Evolutionary conservation across 192 early-diverging fungal species (phyloP).

Genomic region (Podila verticillata): DNA sequence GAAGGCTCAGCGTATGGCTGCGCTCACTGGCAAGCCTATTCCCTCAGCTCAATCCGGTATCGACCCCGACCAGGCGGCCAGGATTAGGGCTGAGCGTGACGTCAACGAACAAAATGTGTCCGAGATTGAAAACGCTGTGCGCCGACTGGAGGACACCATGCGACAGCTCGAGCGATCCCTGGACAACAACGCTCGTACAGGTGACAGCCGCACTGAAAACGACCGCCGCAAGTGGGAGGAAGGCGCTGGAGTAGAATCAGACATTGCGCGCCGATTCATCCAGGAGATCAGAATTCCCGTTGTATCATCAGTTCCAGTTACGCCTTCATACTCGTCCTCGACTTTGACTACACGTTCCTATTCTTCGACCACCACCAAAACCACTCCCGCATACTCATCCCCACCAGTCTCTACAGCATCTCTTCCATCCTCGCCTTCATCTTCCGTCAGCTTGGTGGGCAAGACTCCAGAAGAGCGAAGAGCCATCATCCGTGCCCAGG

Average conservation of each 20-base stretch:
- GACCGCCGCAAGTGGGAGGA: conserved; percentile 56
- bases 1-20: conserved; percentile 61
- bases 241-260: conserved; percentile 54
- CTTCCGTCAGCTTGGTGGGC: conserved; percentile 18
- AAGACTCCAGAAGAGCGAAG: conserved; percentile 59
- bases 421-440: conserved; percentile 17
- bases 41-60: conserved; percentile 39
- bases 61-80: conserved; percentile 56
- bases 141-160: conserved; percentile 52
- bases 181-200: conserved; percentile 25
- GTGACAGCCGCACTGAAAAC: conserved; percentile 39
- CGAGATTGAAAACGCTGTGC: conserved; percentile 56
- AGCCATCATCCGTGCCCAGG: conserved; percentile 61
- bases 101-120: conserved; percentile 52
- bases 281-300: conserved; percentile 42
- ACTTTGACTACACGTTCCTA: conserved; percentile 1
- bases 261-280: conserved; percentile 56
- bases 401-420: conserved; percentile 3
- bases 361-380: neutral
- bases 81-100: conserved; percentile 52
- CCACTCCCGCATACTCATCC: conserved; percentile 2
- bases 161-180: conserved; percentile 49
- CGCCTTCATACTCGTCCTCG: conserved; percentile 15
- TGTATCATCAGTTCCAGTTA: neutral
- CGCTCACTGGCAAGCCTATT: conserved; percentile 56